Evolutionary conservation across 495 filamentous ascomycete genomes (phyloP).

Genomic region (Talaromyces stipitatus): DNA sequence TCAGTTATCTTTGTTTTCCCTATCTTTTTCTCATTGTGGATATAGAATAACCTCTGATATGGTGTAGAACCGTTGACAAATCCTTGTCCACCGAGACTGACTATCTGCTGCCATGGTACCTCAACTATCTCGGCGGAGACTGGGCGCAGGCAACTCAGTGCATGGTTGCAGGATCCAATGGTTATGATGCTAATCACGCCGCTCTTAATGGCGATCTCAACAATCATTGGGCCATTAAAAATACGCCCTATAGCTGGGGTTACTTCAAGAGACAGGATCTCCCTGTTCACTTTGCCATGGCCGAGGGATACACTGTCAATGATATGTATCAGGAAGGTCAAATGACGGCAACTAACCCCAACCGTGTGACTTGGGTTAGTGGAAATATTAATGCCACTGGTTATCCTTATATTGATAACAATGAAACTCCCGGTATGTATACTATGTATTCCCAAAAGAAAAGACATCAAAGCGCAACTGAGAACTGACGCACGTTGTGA

Average conservation of each 20-base stretch:
- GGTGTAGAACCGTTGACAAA: constrained; percentile 11
- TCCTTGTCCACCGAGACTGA: constrained; percentile 22
- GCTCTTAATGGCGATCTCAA: constrained; percentile 43
- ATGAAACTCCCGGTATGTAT: constrained; percentile 40
- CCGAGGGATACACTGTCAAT: constrained; percentile 44
- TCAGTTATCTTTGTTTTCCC: constrained; percentile 13
- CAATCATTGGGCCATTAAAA: constrained; percentile 44
- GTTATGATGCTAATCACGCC: constrained; percentile 43
- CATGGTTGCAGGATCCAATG: constrained; percentile 43
- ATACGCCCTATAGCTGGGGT: constrained; percentile 48
- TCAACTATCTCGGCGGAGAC: constrained; percentile 41
- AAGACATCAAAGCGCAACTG: too few relatives aligned
- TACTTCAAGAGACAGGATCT: constrained; percentile 42
- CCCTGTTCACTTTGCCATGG: constrained; percentile 46
- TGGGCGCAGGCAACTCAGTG: constrained; percentile 46
- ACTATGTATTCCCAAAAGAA: too few relatives aligned
- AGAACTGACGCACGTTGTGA: background rate
- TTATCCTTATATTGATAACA: constrained; percentile 49
- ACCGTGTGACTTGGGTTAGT: constrained; percentile 46
- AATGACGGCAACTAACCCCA: constrained; percentile 47
- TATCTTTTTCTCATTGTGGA: background rate
- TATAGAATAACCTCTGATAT: background rate
- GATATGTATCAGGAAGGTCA: constrained; percentile 54
- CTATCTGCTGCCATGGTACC: constrained; percentile 44
- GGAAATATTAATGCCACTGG: constrained; percentile 48